Conservation (phyloP, 2,329 filamentous ascomycete species). For the Colletotrichum viniferum region DNA sequence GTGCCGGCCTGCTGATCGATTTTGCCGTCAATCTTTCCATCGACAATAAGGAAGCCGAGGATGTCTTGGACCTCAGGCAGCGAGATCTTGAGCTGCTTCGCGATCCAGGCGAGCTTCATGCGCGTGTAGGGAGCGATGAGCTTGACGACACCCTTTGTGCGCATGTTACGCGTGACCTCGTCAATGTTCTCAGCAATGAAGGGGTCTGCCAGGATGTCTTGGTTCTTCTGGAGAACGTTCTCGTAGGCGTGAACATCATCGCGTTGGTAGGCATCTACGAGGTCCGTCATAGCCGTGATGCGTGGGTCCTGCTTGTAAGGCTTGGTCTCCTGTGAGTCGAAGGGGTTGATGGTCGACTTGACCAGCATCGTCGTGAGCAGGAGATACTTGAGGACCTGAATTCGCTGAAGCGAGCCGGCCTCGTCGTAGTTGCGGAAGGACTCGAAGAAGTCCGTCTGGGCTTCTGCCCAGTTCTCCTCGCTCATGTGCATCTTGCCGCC, state of each 20-base stretch:
- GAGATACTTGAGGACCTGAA: conserved; percentile 96
- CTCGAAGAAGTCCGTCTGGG: conserved; percentile 97
- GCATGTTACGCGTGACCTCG: conserved; percentile 97
- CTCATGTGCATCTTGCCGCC: conserved; percentile 99
- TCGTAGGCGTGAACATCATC: conserved; percentile 95
- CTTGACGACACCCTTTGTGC: conserved; percentile 92
- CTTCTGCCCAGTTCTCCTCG: conserved; percentile 98
- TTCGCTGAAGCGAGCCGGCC: conserved; percentile 92
- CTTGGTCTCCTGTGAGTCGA: conserved; percentile 98
- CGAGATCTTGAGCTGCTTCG: conserved; percentile 84
- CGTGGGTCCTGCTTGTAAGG: conserved; percentile 95
- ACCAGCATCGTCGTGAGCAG: conserved; percentile 97
- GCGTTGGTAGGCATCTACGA: conserved; percentile 94
- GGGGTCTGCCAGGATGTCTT: conserved; percentile 85
- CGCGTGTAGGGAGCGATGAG: conserved; percentile 93
- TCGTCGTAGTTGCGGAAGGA: conserved; percentile 99
- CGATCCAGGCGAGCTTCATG: conserved; percentile 88
- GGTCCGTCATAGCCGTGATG: conserved; percentile 95
- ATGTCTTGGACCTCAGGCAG: conserved; percentile 92
- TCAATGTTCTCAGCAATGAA: conserved; percentile 99
- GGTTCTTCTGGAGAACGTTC: conserved; percentile 82
- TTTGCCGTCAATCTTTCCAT: conserved; percentile 83
- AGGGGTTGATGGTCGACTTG: conserved; percentile 98
- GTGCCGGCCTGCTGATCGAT: conserved; percentile 89
- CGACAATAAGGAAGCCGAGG: conserved; percentile 90